These are phyloP conservation scores for Pichia insulana DNA, from an alignment of 805 yeast genomes.

Conservation along the genomic window DNA sequence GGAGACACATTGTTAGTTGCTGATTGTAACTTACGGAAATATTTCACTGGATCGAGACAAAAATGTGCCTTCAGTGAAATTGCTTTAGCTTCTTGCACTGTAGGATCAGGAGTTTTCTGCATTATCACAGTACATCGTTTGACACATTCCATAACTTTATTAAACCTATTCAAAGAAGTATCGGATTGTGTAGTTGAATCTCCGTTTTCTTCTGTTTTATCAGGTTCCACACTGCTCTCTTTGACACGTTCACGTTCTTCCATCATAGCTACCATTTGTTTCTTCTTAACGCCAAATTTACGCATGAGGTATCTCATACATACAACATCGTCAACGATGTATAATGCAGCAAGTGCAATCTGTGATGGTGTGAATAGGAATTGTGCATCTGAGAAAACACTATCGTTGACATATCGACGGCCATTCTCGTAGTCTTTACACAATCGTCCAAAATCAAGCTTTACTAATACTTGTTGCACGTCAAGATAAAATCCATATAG, in stretches of 20 bases:
- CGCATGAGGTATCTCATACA: slow-evolving; percentile 58
- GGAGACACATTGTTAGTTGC: background rate
- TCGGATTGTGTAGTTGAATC: background rate
- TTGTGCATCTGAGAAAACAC: slow-evolving; percentile 67
- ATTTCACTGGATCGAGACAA: slow-evolving; percentile 46
- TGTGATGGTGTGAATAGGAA: slow-evolving; percentile 90
- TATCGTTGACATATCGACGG: slow-evolving; percentile 52
- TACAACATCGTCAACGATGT: slow-evolving; percentile 53
- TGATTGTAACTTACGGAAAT: slow-evolving; percentile 17
- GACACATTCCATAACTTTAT: slow-evolving; percentile 37
- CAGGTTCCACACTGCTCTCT: slow-evolving; percentile 3
- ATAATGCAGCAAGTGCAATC: slow-evolving; percentile 81
- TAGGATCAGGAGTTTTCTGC: slow-evolving; percentile 34
- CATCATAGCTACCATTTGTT: slow-evolving; percentile 14
- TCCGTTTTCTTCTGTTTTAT: slow-evolving; percentile 9
- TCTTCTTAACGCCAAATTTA: slow-evolving; percentile 39
- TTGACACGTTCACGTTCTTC: slow-evolving; percentile 10
- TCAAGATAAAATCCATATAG: slow-evolving; percentile 94
- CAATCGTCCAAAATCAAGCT: slow-evolving; percentile 44
- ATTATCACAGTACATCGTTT: slow-evolving; percentile 41
- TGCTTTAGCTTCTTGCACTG: slow-evolving; percentile 51
- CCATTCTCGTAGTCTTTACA: slow-evolving; percentile 69
- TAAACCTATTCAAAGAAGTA: slow-evolving; percentile 28
- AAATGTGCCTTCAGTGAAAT: slow-evolving; percentile 59
- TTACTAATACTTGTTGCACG: slow-evolving; percentile 54